Conservation (phyloP, 2,329 filamentous ascomycete species). For the Gaeumannomyces sp. region DNA sequence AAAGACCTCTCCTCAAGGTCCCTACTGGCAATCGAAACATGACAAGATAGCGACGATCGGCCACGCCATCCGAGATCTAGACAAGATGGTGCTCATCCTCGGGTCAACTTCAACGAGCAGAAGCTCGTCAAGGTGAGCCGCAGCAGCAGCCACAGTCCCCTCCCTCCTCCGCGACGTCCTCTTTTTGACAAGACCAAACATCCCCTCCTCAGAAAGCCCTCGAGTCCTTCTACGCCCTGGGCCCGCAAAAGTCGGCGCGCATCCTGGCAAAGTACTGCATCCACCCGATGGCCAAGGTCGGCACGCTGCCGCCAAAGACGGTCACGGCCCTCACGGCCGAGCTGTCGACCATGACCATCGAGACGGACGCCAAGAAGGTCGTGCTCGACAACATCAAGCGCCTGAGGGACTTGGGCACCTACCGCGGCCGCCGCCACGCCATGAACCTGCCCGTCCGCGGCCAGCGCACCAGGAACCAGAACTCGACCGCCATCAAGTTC, state of each 20-base stretch:
- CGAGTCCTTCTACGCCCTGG: slow-evolving; percentile 80
- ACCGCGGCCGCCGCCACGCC: slow-evolving; percentile 83
- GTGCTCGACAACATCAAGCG: slow-evolving; percentile 80
- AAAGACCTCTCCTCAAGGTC: neutral
- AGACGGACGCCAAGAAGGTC: slow-evolving; percentile 75
- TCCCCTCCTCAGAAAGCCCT: slow-evolving; percentile 56
- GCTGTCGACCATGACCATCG: slow-evolving; percentile 86
- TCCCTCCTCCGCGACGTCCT: neutral
- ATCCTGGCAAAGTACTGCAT: slow-evolving; percentile 88
- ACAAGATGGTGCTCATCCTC: slow-evolving; percentile 65
- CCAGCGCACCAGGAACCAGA: slow-evolving; percentile 78
- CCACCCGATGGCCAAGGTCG: slow-evolving; percentile 74
- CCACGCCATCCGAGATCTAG: no score
- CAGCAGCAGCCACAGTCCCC: neutral
- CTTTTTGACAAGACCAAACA: neutral
- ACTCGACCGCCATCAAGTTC: slow-evolving; percentile 52
- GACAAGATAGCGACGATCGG: slow-evolving; percentile 1
- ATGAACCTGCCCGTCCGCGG: slow-evolving; percentile 89
- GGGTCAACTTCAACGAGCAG: slow-evolving; percentile 76
- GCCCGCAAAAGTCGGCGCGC: slow-evolving; percentile 59
- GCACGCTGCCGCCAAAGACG: slow-evolving; percentile 66
- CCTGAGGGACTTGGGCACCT: slow-evolving; percentile 84
- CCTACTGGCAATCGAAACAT: slow-evolving; percentile 2
- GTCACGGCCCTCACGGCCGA: slow-evolving; percentile 78
- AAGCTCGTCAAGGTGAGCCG: slow-evolving; percentile 71